phyloP scores from a whole-genome alignment of 345 rosid species.

The Acer campestre region DNA sequence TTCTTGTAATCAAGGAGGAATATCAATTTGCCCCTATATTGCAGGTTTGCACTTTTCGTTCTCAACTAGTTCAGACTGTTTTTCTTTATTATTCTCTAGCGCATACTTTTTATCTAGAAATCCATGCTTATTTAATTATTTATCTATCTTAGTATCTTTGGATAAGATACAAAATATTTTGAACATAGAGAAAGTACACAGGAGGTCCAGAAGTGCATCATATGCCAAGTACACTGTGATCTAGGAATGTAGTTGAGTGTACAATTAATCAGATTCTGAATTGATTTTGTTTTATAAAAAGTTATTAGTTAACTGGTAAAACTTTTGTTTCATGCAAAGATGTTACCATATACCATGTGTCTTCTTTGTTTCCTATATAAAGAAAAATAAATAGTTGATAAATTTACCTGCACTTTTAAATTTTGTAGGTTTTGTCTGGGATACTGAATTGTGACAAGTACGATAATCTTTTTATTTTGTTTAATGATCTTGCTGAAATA shows the following conservation, averaged over 20 bases:
- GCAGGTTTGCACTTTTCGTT: conserved; percentile 46
- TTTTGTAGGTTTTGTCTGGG: not conserved
- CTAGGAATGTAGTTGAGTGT: not conserved
- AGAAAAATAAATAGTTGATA: not conserved
- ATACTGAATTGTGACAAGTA: not conserved
- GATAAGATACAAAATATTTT: not conserved
- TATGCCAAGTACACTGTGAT: not conserved
- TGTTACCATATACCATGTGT: not conserved
- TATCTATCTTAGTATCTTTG: not conserved
- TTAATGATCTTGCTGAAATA: not conserved
- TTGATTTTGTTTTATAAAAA: not conserved
- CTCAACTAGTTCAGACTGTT: conserved; percentile 6
- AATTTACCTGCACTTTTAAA: not conserved
- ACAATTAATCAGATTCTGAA: not conserved
- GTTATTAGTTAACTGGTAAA: not conserved
- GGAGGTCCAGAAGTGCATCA: not conserved
- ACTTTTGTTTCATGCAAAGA: not conserved
- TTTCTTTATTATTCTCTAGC: not conserved
- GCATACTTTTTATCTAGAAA: not conserved
- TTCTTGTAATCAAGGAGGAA: conserved; percentile 56
- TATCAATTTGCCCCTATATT: conserved; percentile 48
- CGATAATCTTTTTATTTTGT: not conserved
- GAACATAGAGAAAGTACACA: not conserved
- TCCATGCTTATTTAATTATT: not conserved
- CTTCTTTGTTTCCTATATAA: not conserved